Base-by-base conservation (phyloP, 2,329 filamentous ascomycete genomes). In the Emericellopsis atlantica region DNA sequence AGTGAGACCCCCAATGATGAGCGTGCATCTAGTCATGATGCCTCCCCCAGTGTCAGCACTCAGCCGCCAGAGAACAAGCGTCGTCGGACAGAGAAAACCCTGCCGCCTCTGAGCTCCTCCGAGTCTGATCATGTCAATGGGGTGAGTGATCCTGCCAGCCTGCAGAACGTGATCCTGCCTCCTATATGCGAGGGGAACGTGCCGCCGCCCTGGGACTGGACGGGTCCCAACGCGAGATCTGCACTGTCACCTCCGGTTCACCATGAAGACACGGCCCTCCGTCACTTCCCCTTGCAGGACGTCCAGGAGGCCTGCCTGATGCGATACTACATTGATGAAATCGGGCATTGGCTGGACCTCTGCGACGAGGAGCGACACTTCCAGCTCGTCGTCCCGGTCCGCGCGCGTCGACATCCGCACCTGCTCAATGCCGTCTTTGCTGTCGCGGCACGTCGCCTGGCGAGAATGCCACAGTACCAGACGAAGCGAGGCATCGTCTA, bases 351-450 rank as follows among this genome's bases (percentile, higher is more conserved):
- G 60, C 59, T 64, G 42, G 61, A 64, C 24, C 50, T 64, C 1
- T 63, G 60, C 15, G 61, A 64, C n/a, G 58, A 61, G 14, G 50
- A 57, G 31, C 47, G 61, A 5, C 61, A 64, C 34, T 64, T 64
- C 31, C 60, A 64, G 31, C 48, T 64, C 7, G 53, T 60, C 1
- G 61, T 64, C 2, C 59, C 59, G 0, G 39, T 56, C 15, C 49
- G 54, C 10, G 61, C 61, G 3, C 51, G 56, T 10, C 49, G 54
- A 2, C 59, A 64, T 15, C 50, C 61, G 7, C 60, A 60, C 6
- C 48, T 64, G 1, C 54, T 64, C n/a, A 55, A 63, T 37, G 57
- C 61, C 26, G 58, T 63, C n/a, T 62, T 64, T 39, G 61, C 61
- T 1, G 54, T 64, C 1, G 59, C 61, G 5, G 58, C 61, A 0